These are phyloP conservation scores for Intubia oerlemansii DNA, from an alignment of 2,329 filamentous ascomycete genomes.

Conservation along the genomic window DNA sequence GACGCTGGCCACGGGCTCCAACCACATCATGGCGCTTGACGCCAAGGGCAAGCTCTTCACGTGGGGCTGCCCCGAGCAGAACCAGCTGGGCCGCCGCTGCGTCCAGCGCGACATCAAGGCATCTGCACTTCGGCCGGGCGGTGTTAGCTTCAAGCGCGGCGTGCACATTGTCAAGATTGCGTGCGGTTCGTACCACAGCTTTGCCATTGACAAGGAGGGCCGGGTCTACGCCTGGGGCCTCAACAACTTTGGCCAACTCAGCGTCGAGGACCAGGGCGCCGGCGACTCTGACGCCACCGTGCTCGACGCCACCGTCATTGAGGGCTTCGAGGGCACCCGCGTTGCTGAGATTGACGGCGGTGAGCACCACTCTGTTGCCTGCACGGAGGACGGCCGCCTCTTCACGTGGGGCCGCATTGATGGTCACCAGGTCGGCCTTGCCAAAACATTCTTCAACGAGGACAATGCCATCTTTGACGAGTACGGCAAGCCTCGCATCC, in stretches of 20 bases:
- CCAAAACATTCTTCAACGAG: conserved; percentile 29
- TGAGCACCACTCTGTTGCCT: conserved; percentile 51
- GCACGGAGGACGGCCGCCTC: conserved; percentile 32
- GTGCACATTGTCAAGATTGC: conserved; percentile 46
- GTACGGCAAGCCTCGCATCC: conserved; percentile 43
- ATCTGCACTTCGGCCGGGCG: conserved; percentile 15
- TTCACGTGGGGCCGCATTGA: conserved; percentile 39
- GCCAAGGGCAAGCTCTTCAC: conserved; percentile 41
- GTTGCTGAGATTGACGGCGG: conserved; percentile 47
- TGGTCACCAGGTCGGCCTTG: conserved; percentile 32
- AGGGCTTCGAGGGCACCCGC: conserved; percentile 38
- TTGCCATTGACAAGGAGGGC: conserved; percentile 51
- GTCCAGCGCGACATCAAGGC: conserved; percentile 28
- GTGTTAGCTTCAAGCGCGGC: conserved; percentile 15
- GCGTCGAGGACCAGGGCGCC: conserved; percentile 31
- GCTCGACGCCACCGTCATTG: conserved; percentile 46
- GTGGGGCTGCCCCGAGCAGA: conserved; percentile 54
- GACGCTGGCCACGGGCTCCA: conserved; percentile 42
- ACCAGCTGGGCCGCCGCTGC: conserved; percentile 36
- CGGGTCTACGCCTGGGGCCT: conserved; percentile 66
- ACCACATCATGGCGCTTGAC: conserved; percentile 50
- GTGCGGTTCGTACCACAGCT: conserved; percentile 62
- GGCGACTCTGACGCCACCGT: conserved; percentile 52
- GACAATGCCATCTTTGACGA: conserved; percentile 43
- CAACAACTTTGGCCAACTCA: conserved; percentile 73